Percentiles rank a stretch among this genome's conserved stretches.
Evolutionary conservation across 106 monocot species (phyloP).

Genomic region (Vanilla planifolia): DNA sequence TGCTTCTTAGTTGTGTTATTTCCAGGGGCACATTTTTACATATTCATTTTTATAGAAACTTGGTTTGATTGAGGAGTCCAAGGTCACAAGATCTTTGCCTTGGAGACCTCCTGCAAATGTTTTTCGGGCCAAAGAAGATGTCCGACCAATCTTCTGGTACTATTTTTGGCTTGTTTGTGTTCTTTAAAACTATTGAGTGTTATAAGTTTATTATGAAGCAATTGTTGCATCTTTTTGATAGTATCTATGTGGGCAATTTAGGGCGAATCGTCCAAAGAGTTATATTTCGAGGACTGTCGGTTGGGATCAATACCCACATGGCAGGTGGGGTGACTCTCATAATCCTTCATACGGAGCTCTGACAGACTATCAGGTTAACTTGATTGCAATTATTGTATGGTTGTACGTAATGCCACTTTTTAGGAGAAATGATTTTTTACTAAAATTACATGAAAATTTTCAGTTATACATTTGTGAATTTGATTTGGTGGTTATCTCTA

Average conservation of each 20-base stretch:
- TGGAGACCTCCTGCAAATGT: constrained; percentile 84
- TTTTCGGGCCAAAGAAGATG: constrained; percentile 79
- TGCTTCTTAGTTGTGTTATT: neutral
- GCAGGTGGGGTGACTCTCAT: constrained; percentile 83
- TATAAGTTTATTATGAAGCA: neutral
- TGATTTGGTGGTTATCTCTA: no score
- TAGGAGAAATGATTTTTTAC: no score
- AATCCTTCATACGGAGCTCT: constrained; percentile 94
- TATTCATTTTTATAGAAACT: constrained; percentile 53
- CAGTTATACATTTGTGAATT: no score
- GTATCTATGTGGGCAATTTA: constrained; percentile 20
- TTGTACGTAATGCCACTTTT: no score
- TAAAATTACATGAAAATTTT: no score
- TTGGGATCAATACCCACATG: constrained; percentile 88
- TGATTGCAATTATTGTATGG: no score
- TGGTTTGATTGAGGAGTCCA: constrained; percentile 86
- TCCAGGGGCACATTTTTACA: constrained; percentile 4
- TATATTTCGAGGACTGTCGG: constrained; percentile 77
- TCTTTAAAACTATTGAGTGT: neutral
- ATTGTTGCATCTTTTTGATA: neutral
- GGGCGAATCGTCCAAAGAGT: constrained; percentile 93
- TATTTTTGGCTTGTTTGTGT: neutral
- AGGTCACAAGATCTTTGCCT: constrained; percentile 72
- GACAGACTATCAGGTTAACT: constrained; percentile 69
- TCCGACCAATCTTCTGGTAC: constrained; percentile 97